Conservation (phyloP, 441 rosid genomes). For the Brassica hybrid region DNA sequence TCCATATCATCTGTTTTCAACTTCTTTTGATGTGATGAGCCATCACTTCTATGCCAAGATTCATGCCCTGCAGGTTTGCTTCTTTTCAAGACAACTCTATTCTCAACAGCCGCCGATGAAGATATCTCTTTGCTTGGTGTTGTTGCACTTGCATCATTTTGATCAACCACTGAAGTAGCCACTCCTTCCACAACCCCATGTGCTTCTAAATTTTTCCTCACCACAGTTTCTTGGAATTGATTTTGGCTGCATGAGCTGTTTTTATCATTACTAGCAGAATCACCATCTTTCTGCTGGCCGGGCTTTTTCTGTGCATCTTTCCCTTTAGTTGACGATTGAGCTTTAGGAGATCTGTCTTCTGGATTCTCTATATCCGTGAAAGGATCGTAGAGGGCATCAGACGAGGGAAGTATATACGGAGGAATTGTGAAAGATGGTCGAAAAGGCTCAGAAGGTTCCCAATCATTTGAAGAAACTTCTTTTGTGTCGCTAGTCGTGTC, state of each 20-base stretch:
- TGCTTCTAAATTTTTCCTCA: constrained; percentile 41
- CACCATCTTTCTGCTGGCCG: constrained; percentile 43
- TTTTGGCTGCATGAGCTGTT: constrained; percentile 50
- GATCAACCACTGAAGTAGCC: constrained; percentile 59
- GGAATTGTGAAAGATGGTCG: constrained; percentile 66
- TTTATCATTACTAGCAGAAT: constrained; percentile 54
- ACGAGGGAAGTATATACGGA: constrained; percentile 54
- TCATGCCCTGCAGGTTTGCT: constrained; percentile 46
- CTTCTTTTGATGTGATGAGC: constrained; percentile 46
- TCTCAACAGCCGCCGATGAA: constrained; percentile 49
- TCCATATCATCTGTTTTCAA: constrained; percentile 48
- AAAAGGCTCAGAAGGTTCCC: constrained; percentile 94
- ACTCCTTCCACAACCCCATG: constrained; percentile 51
- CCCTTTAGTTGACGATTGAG: constrained; percentile 47
- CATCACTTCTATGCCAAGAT: constrained; percentile 46
- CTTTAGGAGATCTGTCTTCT: constrained; percentile 45
- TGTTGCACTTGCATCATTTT: constrained; percentile 47
- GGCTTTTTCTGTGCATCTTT: constrained; percentile 37
- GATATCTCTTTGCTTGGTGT: constrained; percentile 58
- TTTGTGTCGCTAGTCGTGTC: constrained; percentile 46
- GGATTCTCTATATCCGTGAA: constrained; percentile 56
- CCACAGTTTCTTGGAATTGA: constrained; percentile 48
- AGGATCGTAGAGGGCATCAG: constrained; percentile 65
- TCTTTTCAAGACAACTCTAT: constrained; percentile 46
- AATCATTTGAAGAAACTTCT: constrained; percentile 62